Base-by-base conservation (phyloP, 352 stramenopile species). In the Pythium phragmiticola region DNA sequence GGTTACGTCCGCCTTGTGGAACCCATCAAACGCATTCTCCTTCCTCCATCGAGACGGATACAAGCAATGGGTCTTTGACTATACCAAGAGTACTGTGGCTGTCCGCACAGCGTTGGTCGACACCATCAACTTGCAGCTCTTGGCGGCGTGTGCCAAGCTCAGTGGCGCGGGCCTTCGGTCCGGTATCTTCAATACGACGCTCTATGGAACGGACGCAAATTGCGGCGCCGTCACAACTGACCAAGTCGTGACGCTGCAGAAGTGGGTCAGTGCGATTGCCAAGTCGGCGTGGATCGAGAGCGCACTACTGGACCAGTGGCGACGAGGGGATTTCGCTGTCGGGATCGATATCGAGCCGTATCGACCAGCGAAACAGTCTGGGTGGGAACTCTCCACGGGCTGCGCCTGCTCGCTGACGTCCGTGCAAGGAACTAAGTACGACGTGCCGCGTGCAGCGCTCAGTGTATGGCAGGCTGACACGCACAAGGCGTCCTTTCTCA, bases 281-380 rank as follows among this genome's bases (percentile, higher is more conserved):
- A 45, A 28, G 0, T 71, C 64, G 0, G 16, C 59, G 0, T 90
- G 83, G 75, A 53, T 90, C 5, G 43, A 60, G 11, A 78, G 77
- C 26, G 56, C 72, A 0, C n/a, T 92, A 8, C 36, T 87, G 4
- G 77, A 90, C 70, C 74, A 88, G 43, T 92, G 84, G 84, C 76
- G 81, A 50, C 80, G 82, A 37, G 84, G 84, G 13, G 69, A 73
- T 2, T 55, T 69, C 9, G 37, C 13, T 0, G 6, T 23, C 4
- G 26, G 55, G 1, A 43, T 89, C 13, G 80, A 92, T 55, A 73
- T 90, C 8, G 84, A 92, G 45, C 84, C 80, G 0, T 92, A 92
- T 66, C 81, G 81, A 26, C 41, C 60, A 7, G 64, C 62, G 2
- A 19, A 61, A 21, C 80, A 92, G 53, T 57, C 37, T 17, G 84